Evolutionary conservation across 768 basidiomycete species (phyloP).

Genomic region (Auricularia heimuer): DNA sequence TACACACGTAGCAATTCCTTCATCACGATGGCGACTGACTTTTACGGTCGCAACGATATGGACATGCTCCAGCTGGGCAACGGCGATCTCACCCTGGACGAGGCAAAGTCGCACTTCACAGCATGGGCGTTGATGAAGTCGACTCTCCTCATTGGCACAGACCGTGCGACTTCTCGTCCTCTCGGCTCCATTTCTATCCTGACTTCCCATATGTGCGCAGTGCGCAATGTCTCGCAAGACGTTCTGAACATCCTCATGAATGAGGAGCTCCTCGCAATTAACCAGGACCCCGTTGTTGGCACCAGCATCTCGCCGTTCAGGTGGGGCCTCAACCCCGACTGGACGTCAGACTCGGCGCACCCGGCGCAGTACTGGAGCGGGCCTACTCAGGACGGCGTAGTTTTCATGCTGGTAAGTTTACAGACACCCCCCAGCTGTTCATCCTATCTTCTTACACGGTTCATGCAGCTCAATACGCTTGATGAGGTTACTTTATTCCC

Average conservation of each 20-base stretch:
- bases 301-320: constrained; percentile 56
- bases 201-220: constrained; percentile 19
- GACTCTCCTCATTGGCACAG: constrained; percentile 52
- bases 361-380: constrained; percentile 71
- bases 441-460: background rate
- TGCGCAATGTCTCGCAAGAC: constrained; percentile 40
- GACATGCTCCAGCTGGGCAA: constrained; percentile 66
- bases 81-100: constrained; percentile 49
- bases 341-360: constrained; percentile 32
- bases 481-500: constrained; percentile 17
- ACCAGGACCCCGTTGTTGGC: constrained; percentile 56
- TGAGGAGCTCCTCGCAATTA: constrained; percentile 54
- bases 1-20: constrained; percentile 46
- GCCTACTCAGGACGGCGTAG: constrained; percentile 49
- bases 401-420: constrained; percentile 51
- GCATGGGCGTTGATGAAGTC: constrained; percentile 67
- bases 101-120: constrained; percentile 61
- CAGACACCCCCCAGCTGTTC: background rate
- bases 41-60: constrained; percentile 60
- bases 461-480: constrained; percentile 44
- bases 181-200: background rate
- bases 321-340: constrained; percentile 51
- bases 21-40: constrained; percentile 50
- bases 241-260: constrained; percentile 51
- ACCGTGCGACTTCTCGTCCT: constrained; percentile 18